Conservation (phyloP, 768 basidiomycete genomes). For the Butyriboletus loyo region DNA sequence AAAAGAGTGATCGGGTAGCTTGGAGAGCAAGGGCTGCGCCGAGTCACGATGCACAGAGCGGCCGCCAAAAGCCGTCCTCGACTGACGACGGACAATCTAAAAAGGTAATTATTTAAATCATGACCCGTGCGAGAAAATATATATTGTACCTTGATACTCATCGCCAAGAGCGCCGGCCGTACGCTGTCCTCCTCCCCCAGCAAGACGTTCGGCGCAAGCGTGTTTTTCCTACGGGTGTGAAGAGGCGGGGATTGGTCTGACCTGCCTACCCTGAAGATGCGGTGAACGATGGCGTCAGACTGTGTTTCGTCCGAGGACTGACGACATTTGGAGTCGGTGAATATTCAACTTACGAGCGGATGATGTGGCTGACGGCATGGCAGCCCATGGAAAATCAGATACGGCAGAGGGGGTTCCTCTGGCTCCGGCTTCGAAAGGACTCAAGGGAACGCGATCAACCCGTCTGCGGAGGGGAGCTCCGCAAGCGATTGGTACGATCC, state of each 20-base stretch:
- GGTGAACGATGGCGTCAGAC: neutral
- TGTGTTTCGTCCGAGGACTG: neutral
- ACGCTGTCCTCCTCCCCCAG: neutral
- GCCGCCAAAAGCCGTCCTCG: neutral
- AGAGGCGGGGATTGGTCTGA: neutral
- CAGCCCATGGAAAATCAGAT: constrained; percentile 6
- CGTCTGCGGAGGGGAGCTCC: constrained; percentile 25
- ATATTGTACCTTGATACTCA: neutral
- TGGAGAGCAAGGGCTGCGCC: neutral
- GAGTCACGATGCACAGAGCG: neutral
- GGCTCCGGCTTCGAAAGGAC: constrained; percentile 14
- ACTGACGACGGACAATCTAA: neutral
- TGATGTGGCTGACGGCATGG: constrained; percentile 9
- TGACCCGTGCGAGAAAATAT: neutral
- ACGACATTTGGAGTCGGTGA: no score
- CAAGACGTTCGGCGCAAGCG: neutral
- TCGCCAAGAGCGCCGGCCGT: neutral
- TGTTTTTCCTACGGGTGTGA: neutral
- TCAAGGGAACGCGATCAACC: constrained; percentile 18
- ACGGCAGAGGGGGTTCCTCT: constrained; percentile 4
- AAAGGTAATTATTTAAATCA: neutral
- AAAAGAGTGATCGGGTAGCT: neutral
- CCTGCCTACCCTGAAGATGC: neutral
- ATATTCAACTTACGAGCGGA: neutral
- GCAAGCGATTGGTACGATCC: constrained; percentile 1